These are phyloP conservation scores for Saposhnikovia divaricata DNA, from an alignment of 129 eudicot species.

Conservation along the genomic window DNA sequence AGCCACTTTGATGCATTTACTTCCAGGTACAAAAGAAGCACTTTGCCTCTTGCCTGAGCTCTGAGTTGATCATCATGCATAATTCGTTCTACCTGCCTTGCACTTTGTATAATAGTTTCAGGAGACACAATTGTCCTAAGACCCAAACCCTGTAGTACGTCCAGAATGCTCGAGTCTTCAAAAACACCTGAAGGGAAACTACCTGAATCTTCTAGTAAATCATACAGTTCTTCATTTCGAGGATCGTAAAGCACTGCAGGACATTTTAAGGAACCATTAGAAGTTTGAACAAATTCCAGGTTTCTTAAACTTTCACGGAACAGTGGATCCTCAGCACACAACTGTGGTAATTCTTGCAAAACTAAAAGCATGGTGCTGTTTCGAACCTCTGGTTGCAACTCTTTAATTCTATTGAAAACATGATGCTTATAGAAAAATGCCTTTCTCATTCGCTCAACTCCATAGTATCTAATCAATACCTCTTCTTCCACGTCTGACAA, in stretches of 20 bases:
- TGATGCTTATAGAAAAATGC: constrained; percentile 58
- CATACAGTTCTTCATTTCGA: constrained; percentile 81
- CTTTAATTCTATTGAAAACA: constrained; percentile 50
- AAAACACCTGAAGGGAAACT: constrained; percentile 76
- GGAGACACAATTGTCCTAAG: constrained; percentile 76
- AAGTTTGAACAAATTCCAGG: constrained; percentile 75
- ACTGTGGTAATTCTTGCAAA: constrained; percentile 75
- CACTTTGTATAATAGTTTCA: constrained; percentile 76
- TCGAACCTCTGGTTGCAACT: constrained; percentile 62
- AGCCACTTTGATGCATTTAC: constrained; percentile 85
- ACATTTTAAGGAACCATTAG: constrained; percentile 52
- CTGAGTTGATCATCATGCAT: constrained; percentile 54
- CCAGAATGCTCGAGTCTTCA: constrained; percentile 54
- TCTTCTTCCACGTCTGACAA: constrained; percentile 61
- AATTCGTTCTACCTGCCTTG: constrained; percentile 64
- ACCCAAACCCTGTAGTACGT: constrained; percentile 82
- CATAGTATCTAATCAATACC: constrained; percentile 58
- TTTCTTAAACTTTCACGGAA: constrained; percentile 56
- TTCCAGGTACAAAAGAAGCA: constrained; percentile 86
- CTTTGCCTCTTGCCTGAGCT: constrained; percentile 80
- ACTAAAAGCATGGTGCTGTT: constrained; percentile 69
- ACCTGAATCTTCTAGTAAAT: constrained; percentile 77
- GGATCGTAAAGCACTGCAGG: constrained; percentile 82
- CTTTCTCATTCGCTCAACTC: constrained; percentile 74
- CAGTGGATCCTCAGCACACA: constrained; percentile 68